phyloP scores from a whole-genome alignment of 176 grass and related monocot genomes.

The Typha latifolia region DNA sequence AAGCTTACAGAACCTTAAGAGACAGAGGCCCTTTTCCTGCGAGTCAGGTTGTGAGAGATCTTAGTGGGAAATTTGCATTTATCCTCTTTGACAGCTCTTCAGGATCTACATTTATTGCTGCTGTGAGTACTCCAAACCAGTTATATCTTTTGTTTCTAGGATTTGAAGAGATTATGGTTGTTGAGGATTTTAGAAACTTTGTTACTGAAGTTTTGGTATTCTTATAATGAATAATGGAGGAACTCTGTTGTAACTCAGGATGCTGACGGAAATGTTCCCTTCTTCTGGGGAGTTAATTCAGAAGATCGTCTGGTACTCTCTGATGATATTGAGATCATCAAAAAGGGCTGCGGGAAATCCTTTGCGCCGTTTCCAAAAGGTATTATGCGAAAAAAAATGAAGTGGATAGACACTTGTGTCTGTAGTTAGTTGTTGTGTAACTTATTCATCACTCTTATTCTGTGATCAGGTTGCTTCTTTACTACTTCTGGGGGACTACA shows the following conservation, averaged over 20 bases:
- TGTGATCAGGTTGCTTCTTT: conserved; percentile 73
- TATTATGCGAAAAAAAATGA: not conserved
- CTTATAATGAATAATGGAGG: too few relatives aligned
- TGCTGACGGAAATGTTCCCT: conserved; percentile 53
- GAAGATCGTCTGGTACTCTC: conserved; percentile 69
- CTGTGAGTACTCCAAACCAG: conserved; percentile 36
- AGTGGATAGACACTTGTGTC: too few relatives aligned
- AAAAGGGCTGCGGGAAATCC: conserved; percentile 57
- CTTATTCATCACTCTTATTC: too few relatives aligned
- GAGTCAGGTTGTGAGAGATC: conserved; percentile 90
- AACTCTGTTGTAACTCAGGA: conserved; percentile 20
- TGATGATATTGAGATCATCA: conserved; percentile 48
- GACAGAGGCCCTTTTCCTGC: conserved; percentile 77
- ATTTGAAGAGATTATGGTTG: too few relatives aligned
- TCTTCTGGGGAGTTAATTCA: conserved; percentile 68
- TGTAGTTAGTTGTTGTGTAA: too few relatives aligned
- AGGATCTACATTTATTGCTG: conserved; percentile 70
- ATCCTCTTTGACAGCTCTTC: conserved; percentile 68
- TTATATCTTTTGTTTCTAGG: too few relatives aligned
- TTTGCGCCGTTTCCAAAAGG: conserved; percentile 77
- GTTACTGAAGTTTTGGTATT: too few relatives aligned
- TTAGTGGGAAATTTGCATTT: conserved; percentile 68
- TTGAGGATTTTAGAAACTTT: too few relatives aligned
- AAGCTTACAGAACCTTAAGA: conserved; percentile 82
- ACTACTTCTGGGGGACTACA: conserved; percentile 75